These are phyloP conservation scores for Penicillium herquei DNA, from an alignment of 495 filamentous ascomycete species.

Conservation along the genomic window DNA sequence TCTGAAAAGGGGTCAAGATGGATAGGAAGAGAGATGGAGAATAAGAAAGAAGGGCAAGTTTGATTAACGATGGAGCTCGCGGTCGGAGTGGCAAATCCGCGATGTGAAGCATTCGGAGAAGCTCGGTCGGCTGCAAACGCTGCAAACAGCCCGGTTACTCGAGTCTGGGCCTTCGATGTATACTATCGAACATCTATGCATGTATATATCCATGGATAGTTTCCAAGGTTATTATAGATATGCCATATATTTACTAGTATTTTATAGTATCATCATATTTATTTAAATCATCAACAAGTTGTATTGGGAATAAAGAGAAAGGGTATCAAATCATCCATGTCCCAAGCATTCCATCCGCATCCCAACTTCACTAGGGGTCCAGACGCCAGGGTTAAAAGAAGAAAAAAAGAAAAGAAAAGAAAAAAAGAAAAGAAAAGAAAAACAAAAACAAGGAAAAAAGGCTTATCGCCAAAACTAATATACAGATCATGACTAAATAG, in stretches of 20 bases:
- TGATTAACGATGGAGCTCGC: conserved; percentile 1
- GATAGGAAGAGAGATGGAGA: background rate
- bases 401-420: too few species aligned
- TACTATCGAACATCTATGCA: too few species aligned
- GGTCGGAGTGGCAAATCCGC: conserved; percentile 26
- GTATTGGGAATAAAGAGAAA: background rate
- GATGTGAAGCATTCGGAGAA: conserved; percentile 22
- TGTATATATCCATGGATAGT: too few species aligned
- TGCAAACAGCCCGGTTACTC: conserved; percentile 22
- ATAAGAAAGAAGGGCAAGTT: background rate
- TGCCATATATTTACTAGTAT: background rate
- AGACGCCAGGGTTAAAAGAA: background rate
- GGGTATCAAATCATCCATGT: background rate
- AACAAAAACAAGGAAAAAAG: too few species aligned
- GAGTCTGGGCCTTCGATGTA: background rate
- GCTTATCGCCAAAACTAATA: background rate
- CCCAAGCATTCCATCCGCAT: background rate
- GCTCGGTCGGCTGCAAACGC: conserved; percentile 23
- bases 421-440: too few species aligned
- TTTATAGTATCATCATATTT: too few species aligned
- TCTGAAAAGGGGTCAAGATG: background rate
- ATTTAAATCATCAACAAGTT: too few species aligned
- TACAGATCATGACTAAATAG: background rate
- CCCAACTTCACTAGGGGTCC: background rate
- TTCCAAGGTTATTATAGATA: too few species aligned